Evolutionary conservation across 306 rosid species (phyloP).

Genomic region (Rubus parviflorus): DNA sequence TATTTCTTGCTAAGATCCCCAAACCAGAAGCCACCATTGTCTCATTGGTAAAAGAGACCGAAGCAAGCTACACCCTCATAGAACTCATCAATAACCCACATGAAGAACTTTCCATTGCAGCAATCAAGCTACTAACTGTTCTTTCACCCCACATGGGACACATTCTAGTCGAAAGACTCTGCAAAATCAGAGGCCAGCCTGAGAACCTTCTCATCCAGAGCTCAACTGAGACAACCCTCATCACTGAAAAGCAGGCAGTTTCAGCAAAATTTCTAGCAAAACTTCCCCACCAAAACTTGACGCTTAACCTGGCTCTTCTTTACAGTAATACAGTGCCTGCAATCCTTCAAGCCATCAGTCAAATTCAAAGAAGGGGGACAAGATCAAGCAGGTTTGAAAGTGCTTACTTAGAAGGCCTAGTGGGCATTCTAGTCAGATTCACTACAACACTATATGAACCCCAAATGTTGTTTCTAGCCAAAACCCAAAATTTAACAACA

Average conservation of each 20-base stretch:
- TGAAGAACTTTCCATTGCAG: constrained; percentile 33
- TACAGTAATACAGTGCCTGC: constrained; percentile 32
- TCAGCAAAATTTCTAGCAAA: constrained; percentile 39
- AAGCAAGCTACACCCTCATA: constrained; percentile 37
- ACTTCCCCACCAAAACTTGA: constrained; percentile 43
- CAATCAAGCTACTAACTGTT: constrained; percentile 33
- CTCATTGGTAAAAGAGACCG: constrained; percentile 35
- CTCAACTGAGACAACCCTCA: constrained; percentile 18
- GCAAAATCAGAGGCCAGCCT: constrained; percentile 39
- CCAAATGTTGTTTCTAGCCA: constrained; percentile 37
- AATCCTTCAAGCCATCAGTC: constrained; percentile 37
- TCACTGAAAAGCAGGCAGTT: constrained; percentile 46
- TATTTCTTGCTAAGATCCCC: constrained; percentile 31
- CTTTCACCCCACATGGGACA: constrained; percentile 45
- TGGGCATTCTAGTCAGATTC: constrained; percentile 46
- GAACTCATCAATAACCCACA: constrained; percentile 32
- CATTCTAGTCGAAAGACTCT: constrained; percentile 32
- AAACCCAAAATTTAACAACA: constrained; percentile 37
- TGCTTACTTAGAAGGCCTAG: constrained; percentile 37
- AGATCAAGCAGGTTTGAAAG: constrained; percentile 32
- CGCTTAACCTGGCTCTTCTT: constrained; percentile 40
- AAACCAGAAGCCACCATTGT: constrained; percentile 29
- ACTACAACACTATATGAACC: constrained; percentile 44
- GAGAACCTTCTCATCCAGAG: constrained; percentile 37
- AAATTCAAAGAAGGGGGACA: constrained; percentile 29